Base-by-base conservation (phyloP, 1,284 basidiomycete species). In the Butyriboletus appendiculatus region DNA sequence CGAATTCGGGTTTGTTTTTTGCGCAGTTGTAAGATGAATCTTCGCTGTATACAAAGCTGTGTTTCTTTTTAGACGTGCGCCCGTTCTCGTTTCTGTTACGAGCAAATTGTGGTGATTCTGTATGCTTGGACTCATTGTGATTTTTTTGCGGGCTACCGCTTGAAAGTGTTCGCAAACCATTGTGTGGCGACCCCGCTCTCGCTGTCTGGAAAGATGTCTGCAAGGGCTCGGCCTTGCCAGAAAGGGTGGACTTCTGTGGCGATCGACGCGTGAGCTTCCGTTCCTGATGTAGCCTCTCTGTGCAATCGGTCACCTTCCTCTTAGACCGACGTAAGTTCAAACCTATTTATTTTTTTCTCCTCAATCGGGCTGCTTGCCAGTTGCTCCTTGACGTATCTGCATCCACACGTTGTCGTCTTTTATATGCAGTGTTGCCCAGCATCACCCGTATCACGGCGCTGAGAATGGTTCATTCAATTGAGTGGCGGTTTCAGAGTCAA, bases 261-360 rank as follows among this genome's bases (percentile, higher is more conserved):
- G 67, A 66, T 70, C 67, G 56, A 63, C 63, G 45, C 43, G 44
- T 42, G 63, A 62, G 56, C 55, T 66, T 64, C 59, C 53, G 63
- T 66, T 58, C 67, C 62, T 58, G 59, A 65, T 58, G 46, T 48
- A 38, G 55, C 38, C 45, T 41, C 60, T 52, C n/a, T 47, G 28
- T 37, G 26, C 44, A 51, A 45, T 55, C 50, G 44, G 43, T 39
- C 44, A 43, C 50, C 39, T 55, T 50, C 30, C 42, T 56, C 50
- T 60, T 45, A 41, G 33, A 46, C 52, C 52, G 44, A 65, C 48
- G 55, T 55, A 61, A 59, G 49, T 59, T 43, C 38, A 34, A 42
- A 44, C 44, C 8, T 48, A 38, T 43, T 12, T 9, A 32, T 32
- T 45, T 43, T 43, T 26, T 26, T 20, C 50, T 18, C 40, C 56